Evolutionary conservation across 306 rosid species (phyloP).

Genomic region (Medicago truncatula): DNA sequence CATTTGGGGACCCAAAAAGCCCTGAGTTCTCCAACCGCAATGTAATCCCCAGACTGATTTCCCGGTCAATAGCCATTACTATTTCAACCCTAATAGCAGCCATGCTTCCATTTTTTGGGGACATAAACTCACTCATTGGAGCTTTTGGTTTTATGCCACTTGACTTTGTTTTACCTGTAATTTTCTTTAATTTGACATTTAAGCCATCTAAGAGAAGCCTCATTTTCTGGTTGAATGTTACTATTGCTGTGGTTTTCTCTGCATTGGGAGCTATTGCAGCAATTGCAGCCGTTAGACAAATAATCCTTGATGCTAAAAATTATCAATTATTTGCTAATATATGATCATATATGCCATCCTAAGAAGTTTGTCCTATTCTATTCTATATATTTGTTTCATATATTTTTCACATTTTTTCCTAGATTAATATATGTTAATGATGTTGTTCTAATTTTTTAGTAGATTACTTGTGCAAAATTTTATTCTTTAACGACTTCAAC

Average conservation of each 20-base stretch:
- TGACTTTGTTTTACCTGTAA: conserved; percentile 71
- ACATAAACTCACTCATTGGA: conserved; percentile 72
- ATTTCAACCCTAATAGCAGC: conserved; percentile 66
- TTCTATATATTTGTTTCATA: not conserved
- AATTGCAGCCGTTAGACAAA: conserved; percentile 74
- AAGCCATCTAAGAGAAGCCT: conserved; percentile 66
- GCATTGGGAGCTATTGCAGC: conserved; percentile 64
- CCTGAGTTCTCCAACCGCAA: conserved; percentile 63
- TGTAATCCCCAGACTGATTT: conserved; percentile 63
- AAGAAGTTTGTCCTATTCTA: not conserved
- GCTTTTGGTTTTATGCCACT: conserved; percentile 90
- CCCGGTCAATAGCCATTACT: conserved; percentile 56
- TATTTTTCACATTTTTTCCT: not conserved
- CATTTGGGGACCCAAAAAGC: conserved; percentile 58
- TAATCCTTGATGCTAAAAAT: conserved; percentile 64
- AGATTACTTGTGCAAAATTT: too few relatives aligned
- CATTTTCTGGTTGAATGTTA: conserved; percentile 63
- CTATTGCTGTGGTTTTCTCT: conserved; percentile 61
- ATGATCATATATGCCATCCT: not conserved
- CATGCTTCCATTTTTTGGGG: conserved; percentile 90
- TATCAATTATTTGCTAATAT: conserved; percentile 72
- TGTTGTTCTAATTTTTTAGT: not conserved
- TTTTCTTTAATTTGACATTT: conserved; percentile 75
- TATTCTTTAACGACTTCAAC: too few relatives aligned
- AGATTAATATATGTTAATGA: not conserved